Evolutionary conservation across 83 land plant species (phyloP).

Genomic region (Thuja plicata): DNA sequence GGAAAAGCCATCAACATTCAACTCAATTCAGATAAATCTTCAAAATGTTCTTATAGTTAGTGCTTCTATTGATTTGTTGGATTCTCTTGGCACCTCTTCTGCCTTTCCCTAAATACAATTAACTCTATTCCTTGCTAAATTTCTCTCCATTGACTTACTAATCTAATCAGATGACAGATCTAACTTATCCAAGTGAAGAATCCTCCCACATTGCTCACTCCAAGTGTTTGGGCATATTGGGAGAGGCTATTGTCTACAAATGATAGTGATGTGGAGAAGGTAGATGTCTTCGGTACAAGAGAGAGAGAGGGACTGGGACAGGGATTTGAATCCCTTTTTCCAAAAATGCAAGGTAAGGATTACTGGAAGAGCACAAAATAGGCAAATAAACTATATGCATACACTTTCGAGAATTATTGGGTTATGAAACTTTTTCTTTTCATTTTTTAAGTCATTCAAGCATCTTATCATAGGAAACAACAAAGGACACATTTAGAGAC

Average conservation of each 20-base stretch:
- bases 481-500: not conserved
- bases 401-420: not conserved
- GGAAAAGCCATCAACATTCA: not conserved
- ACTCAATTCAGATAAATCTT: not conserved
- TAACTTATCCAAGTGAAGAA: not conserved
- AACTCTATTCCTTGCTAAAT: not conserved
- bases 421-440: no score
- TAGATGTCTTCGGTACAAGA: no score
- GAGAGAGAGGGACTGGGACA: no score
- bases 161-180: not conserved
- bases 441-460: no score
- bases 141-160: no score
- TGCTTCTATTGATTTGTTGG: not conserved
- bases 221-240: not conserved
- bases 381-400: no score
- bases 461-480: not conserved
- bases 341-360: not conserved
- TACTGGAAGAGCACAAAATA: not conserved
- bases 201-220: not conserved
- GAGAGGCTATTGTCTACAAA: not conserved
- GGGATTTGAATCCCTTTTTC: no score
- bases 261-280: not conserved
- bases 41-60: not conserved
- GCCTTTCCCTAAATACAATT: not conserved
- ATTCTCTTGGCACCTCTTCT: not conserved